phyloP scores from a whole-genome alignment of 306 rosid genomes.

The Lupinus albus region DNA sequence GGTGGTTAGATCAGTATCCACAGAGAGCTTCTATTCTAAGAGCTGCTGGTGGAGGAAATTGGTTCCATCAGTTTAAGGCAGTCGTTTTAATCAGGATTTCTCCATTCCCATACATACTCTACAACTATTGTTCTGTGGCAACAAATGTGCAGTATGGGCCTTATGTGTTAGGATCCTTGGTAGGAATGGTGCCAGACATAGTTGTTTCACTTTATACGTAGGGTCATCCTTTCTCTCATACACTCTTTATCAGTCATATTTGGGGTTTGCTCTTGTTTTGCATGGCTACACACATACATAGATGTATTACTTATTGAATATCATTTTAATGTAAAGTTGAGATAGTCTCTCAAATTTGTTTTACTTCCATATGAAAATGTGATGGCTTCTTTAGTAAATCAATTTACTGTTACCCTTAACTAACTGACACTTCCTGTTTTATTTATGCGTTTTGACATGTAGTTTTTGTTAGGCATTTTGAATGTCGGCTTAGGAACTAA shows the following conservation, averaged over 20 bases:
- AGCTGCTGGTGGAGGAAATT: slow-evolving; percentile 85
- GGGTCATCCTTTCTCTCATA: slow-evolving; percentile 37
- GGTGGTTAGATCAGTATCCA: slow-evolving; percentile 84
- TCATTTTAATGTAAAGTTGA: background rate
- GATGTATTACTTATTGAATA: background rate
- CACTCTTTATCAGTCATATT: background rate
- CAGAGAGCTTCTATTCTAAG: slow-evolving; percentile 77
- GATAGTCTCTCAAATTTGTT: background rate
- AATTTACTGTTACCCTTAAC: background rate
- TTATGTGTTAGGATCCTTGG: slow-evolving; percentile 82
- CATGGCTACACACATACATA: background rate
- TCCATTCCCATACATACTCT: slow-evolving; percentile 88
- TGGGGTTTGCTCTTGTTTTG: background rate
- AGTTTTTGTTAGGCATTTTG: slow-evolving; percentile 2
- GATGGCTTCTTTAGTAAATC: background rate
- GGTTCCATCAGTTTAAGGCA: slow-evolving; percentile 86
- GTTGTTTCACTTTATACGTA: slow-evolving; percentile 87
- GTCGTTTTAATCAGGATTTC: slow-evolving; percentile 87
- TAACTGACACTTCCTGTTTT: background rate
- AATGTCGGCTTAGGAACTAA: slow-evolving; percentile 16
- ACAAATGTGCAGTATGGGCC: slow-evolving; percentile 84
- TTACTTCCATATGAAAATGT: background rate
- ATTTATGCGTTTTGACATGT: background rate
- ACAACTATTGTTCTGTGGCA: slow-evolving; percentile 89
- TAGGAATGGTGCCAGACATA: slow-evolving; percentile 81